A percentile compares a stretch with the other conserved stretches of the same genome.
Evolutionary conservation across 2,329 filamentous ascomycete species (phyloP).

Genomic region (Purpureocillium lavendulum): DNA sequence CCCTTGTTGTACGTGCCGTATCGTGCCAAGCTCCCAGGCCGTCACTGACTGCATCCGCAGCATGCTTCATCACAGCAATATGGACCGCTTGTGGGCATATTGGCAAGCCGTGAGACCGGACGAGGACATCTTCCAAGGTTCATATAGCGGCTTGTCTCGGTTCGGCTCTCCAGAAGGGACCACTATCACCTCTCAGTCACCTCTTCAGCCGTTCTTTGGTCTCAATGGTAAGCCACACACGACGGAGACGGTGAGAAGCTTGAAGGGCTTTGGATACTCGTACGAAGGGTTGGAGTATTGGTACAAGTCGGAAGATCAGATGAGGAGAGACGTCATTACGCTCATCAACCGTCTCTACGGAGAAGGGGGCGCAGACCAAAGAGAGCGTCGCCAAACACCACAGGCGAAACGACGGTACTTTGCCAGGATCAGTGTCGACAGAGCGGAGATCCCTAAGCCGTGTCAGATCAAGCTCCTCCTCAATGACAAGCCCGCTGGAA

Average conservation of each 20-base stretch:
- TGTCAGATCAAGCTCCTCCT: not conserved
- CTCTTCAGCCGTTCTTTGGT: conserved; percentile 42
- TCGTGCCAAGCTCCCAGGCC: not conserved
- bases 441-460: not conserved
- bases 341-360: conserved; percentile 25
- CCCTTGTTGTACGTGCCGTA: conserved; percentile 29
- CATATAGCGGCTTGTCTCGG: conserved; percentile 23
- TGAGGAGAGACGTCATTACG: conserved; percentile 17
- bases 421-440: not conserved
- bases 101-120: conserved; percentile 36
- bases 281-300: conserved; percentile 28
- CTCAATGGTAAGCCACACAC: conserved; percentile 12
- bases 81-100: conserved; percentile 56
- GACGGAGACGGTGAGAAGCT: conserved; percentile 32
- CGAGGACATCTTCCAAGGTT: conserved; percentile 22
- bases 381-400: not conserved
- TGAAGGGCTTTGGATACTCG: conserved; percentile 29
- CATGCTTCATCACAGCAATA: conserved; percentile 46
- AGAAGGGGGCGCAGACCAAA: not conserved
- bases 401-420: not conserved
- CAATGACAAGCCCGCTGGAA: not conserved
- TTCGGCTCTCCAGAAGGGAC: conserved; percentile 33
- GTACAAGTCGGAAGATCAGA: conserved; percentile 19
- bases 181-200: conserved; percentile 31
- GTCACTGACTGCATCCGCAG: conserved; percentile 8